These are phyloP conservation scores for Stropharia rugosoannulata DNA, from an alignment of 768 basidiomycete genomes.

Conservation along the genomic window DNA sequence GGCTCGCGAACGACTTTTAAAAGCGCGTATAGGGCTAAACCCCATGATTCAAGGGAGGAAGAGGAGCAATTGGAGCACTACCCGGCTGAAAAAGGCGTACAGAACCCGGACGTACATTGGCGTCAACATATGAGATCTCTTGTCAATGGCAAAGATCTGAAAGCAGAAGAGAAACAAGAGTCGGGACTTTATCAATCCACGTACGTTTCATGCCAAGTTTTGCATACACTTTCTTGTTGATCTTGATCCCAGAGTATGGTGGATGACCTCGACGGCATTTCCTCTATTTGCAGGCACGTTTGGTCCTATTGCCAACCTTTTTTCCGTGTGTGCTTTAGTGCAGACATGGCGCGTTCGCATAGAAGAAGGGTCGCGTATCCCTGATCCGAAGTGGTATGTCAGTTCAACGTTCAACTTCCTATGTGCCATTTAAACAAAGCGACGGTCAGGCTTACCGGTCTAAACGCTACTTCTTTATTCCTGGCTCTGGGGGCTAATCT, in stretches of 20 bases:
- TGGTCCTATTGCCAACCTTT: conserved; percentile 38
- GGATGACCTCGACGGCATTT: conserved; percentile 39
- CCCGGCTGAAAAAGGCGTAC: neutral
- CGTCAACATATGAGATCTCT: neutral
- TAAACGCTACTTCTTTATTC: conserved; percentile 32
- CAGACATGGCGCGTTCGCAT: conserved; percentile 32
- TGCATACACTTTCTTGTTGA: neutral
- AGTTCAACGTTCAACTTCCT: neutral
- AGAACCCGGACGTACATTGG: neutral
- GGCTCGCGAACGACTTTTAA: no score
- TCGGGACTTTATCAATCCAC: conserved; percentile 21
- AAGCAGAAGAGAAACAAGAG: conserved; percentile 28
- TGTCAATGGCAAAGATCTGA: conserved; percentile 30
- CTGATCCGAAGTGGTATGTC: conserved; percentile 35
- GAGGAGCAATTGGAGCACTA: neutral
- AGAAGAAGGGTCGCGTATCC: conserved; percentile 15
- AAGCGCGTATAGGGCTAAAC: no score
- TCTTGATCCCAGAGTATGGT: conserved; percentile 29
- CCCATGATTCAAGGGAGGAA: no score
- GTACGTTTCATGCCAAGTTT: conserved; percentile 5
- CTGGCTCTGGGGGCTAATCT: conserved; percentile 33
- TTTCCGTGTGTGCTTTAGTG: conserved; percentile 35
- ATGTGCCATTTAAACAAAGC: neutral
- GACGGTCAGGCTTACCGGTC: conserved; percentile 25
- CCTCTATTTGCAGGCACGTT: conserved; percentile 41